phyloP scores from a whole-genome alignment of 2,329 filamentous ascomycete species.

The Trichoderma sp. region DNA sequence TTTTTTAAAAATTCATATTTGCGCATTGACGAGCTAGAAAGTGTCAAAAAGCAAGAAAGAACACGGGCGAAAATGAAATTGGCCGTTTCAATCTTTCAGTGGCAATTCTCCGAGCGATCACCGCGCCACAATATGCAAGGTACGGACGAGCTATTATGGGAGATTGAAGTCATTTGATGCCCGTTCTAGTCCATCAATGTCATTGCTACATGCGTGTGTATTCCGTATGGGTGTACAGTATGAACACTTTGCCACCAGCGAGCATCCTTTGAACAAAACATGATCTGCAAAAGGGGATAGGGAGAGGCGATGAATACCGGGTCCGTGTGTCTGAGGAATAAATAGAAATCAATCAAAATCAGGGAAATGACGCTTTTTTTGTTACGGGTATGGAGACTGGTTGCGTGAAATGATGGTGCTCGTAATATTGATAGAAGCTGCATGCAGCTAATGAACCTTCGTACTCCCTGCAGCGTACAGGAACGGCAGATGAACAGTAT shows the following conservation, averaged over 20 bases:
- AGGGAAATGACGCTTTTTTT: not conserved
- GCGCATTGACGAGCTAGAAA: not conserved
- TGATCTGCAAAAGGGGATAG: not conserved
- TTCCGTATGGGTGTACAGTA: not conserved
- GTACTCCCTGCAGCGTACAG: not conserved
- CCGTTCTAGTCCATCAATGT: not conserved
- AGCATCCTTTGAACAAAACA: not conserved
- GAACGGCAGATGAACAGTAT: not conserved
- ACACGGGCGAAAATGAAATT: not conserved
- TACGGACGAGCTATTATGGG: not conserved
- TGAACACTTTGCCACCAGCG: not conserved
- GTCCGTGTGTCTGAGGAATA: not conserved
- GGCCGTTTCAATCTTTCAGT: not conserved
- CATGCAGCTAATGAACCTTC: not conserved
- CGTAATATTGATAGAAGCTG: not conserved
- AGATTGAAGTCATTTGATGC: not conserved
- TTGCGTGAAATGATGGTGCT: not conserved
- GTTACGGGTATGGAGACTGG: not conserved
- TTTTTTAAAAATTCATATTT: not conserved
- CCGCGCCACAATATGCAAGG: conserved; percentile 16
- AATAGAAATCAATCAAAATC: not conserved
- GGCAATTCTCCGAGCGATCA: conserved; percentile 13
- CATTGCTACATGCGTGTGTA: not conserved
- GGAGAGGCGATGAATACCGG: not conserved
- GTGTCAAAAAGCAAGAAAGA: not conserved